These are phyloP conservation scores for Drechslerella dactyloides DNA, from an alignment of 2,329 filamentous ascomycete genomes.

Conservation along the genomic window DNA sequence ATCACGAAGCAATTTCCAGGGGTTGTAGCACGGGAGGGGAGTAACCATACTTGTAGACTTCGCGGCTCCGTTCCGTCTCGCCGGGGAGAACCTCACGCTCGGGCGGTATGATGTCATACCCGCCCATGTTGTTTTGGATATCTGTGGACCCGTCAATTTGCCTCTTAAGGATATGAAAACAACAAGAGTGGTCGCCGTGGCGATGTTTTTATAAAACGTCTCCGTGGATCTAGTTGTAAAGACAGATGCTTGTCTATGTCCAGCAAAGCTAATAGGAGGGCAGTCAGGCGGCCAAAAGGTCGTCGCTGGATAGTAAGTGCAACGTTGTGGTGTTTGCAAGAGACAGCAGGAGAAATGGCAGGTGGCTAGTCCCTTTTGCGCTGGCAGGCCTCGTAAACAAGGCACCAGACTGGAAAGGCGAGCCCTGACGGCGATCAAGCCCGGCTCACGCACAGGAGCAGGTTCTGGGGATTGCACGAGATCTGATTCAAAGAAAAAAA, in stretches of 20 bases:
- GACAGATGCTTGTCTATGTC: too few relatives aligned
- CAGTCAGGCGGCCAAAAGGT: too few relatives aligned
- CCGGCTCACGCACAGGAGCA: slow-evolving; percentile 11
- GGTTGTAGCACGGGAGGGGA: not conserved
- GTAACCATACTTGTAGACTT: slow-evolving; percentile 38
- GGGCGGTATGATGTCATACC: slow-evolving; percentile 29
- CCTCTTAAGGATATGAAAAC: slow-evolving; percentile 12
- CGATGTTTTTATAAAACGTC: too few relatives aligned
- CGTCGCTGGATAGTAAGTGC: too few relatives aligned
- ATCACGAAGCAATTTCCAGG: too few relatives aligned
- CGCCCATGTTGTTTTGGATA: too few relatives aligned
- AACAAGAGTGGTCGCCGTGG: too few relatives aligned
- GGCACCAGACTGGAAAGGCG: slow-evolving; percentile 17
- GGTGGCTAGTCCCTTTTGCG: slow-evolving; percentile 8
- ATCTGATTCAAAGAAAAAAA: not conserved
- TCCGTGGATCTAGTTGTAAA: too few relatives aligned
- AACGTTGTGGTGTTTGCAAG: too few relatives aligned
- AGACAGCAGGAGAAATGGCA: not conserved
- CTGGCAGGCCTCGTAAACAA: slow-evolving; percentile 47
- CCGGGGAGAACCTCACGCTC: slow-evolving; percentile 8
- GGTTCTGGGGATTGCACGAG: slow-evolving; percentile 11
- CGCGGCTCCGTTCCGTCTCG: slow-evolving; percentile 37
- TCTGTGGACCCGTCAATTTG: slow-evolving; percentile 44
- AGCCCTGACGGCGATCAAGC: slow-evolving; percentile 34
- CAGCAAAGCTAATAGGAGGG: too few relatives aligned